Evolutionary conservation across 768 basidiomycete genomes (phyloP), one percentile per base, ranked within the genome.

Genomic region (Terana coerulea): DNA sequence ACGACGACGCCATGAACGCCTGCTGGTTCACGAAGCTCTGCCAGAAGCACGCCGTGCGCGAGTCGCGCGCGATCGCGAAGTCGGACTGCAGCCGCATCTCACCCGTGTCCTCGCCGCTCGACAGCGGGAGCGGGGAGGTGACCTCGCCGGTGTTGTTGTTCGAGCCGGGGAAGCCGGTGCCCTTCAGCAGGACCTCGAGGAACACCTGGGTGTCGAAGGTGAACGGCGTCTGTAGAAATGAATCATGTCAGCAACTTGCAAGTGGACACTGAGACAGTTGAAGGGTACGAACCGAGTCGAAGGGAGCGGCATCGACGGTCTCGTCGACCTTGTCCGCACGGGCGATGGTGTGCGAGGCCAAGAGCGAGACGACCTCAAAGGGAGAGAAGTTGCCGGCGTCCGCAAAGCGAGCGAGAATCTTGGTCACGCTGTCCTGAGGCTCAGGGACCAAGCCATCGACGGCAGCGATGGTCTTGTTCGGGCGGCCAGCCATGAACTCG

Each of bases 101-200:
- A 17, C 68, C 69, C 24, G 5, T 28, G 43, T 45, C 43, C 14
- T 30, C 21, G 26, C 43, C 43, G 17, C 9, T 39, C 12, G 37
- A 12, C 14, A 29, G 7, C 2, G 28, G 39, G 29, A 70, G 61
- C 5, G 68, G 62, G 28, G 67, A 49, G 12, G 34, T 37, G 22
- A 49, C 48, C 48, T 49, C 48, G 15, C 48, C 48, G 10, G 22
- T 21, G 25, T 39, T 40, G 21, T 17, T 28, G 17, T 14, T 17
- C 10, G 15, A 47, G 41, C 67, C 67, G n/a, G 67, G 67, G 63
- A 64, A 68, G 33, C 44, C 30, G 12, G 54, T 59, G 40, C 62
- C 53, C 51, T 69, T 67, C 34, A 79, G 69, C 52, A 70, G 70
- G 5, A 70, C 69, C 52, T 78, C 48, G 40, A 64, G 55, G 59